Evolutionary conservation across 1,284 basidiomycete species (phyloP).

Genomic region (Trametes sp.): DNA sequence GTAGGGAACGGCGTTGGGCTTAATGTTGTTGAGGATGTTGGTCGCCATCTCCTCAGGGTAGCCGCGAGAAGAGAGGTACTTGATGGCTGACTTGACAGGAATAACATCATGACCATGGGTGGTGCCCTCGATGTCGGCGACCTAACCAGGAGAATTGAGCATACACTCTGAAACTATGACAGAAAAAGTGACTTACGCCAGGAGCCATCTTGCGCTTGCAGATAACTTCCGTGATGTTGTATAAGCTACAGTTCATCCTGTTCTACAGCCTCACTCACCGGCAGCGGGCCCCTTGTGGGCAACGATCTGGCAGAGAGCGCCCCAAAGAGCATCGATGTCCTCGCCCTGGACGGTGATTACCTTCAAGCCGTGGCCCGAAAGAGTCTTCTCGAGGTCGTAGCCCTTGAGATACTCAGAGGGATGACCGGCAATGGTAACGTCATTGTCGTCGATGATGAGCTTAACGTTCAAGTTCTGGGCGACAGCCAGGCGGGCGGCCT

Average conservation of each 20-base stretch:
- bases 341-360: conserved; percentile 78
- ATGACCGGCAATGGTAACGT: conserved; percentile 88
- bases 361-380: conserved; percentile 82
- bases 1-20: conserved; percentile 63
- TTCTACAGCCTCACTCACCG: conserved; percentile 47
- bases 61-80: conserved; percentile 73
- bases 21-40: conserved; percentile 70
- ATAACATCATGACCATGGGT: conserved; percentile 86
- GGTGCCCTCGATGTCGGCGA: conserved; percentile 80
- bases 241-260: neutral
- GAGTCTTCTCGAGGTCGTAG: conserved; percentile 73
- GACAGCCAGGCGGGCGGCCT: conserved; percentile 85
- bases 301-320: conserved; percentile 62
- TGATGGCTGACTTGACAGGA: conserved; percentile 77
- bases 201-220: conserved; percentile 83
- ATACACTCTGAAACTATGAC: neutral
- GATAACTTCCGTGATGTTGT: too few relatives aligned
- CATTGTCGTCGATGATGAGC: conserved; percentile 86
- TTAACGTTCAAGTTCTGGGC: conserved; percentile 84
- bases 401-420: conserved; percentile 85
- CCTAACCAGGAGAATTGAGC: conserved; percentile 7
- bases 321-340: conserved; percentile 80
- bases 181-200: conserved; percentile 47
- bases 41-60: conserved; percentile 59
- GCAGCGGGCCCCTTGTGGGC: conserved; percentile 78